Conservation (phyloP, 345 rosid species). For the Brassica carinata region DNA sequence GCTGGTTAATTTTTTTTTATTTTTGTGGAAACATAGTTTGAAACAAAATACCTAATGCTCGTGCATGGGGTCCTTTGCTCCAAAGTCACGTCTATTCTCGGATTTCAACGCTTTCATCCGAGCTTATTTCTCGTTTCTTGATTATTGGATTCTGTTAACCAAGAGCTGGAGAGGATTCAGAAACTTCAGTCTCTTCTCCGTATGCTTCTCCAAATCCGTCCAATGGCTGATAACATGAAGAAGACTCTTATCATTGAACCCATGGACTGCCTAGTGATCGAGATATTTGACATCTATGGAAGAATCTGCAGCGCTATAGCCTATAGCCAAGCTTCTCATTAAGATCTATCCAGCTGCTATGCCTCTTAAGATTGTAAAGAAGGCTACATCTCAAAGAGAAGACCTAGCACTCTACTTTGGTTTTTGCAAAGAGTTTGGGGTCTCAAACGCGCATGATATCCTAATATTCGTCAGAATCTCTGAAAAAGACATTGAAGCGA, state of each 20-base stretch:
- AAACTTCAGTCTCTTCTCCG: conserved; percentile 59
- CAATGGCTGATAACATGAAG: conserved; percentile 54
- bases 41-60: too few relatives aligned
- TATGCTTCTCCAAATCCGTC: conserved; percentile 64
- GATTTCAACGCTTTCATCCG: conserved; percentile 67
- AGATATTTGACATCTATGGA: conserved; percentile 62
- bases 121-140: conserved; percentile 65
- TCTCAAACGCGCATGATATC: conserved; percentile 55
- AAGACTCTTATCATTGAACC: conserved; percentile 61
- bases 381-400: conserved; percentile 57
- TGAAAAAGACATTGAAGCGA: conserved; percentile 51
- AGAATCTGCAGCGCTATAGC: conserved; percentile 48
- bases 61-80: too few relatives aligned
- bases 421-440: conserved; percentile 58
- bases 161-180: conserved; percentile 47
- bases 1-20: too few relatives aligned
- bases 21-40: too few relatives aligned
- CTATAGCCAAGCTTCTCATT: conserved; percentile 46
- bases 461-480: conserved; percentile 53
- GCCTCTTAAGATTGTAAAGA: conserved; percentile 57
- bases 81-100: too few relatives aligned
- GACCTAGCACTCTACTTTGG: conserved; percentile 56
- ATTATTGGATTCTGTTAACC: conserved; percentile 40
- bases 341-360: conserved; percentile 39
- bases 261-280: conserved; percentile 70